Evolutionary conservation across 495 filamentous ascomycete genomes (phyloP).

Genomic region (Lepraria neglecta): DNA sequence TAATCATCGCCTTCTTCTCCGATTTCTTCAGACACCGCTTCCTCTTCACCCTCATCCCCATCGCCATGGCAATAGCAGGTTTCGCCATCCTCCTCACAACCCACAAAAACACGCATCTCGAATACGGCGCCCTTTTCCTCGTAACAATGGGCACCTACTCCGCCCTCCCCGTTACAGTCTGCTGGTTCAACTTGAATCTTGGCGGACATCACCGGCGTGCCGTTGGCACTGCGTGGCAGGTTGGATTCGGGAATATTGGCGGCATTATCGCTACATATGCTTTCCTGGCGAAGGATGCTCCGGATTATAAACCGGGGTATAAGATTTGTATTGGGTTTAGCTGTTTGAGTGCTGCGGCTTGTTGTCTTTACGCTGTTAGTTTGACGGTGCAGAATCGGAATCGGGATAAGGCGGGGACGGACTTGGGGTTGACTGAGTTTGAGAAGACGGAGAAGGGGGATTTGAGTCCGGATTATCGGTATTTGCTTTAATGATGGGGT

Average conservation of each 20-base stretch:
- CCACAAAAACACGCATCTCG: constrained; percentile 49
- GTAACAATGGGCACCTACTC: constrained; percentile 50
- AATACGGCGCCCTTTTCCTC: constrained; percentile 73
- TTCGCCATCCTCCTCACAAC: constrained; percentile 65
- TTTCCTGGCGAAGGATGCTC: constrained; percentile 67
- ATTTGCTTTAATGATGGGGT: constrained; percentile 40
- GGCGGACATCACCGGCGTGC: constrained; percentile 78
- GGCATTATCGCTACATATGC: constrained; percentile 86
- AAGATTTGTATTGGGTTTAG: constrained; percentile 70
- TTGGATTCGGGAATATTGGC: constrained; percentile 91
- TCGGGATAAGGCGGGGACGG: constrained; percentile 45
- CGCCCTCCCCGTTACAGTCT: constrained; percentile 44
- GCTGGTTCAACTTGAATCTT: constrained; percentile 93
- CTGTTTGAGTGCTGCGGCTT: constrained; percentile 55
- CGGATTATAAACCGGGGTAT: constrained; percentile 68
- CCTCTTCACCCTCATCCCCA: constrained; percentile 59
- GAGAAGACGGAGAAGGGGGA: constrained; percentile 72
- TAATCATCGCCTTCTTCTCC: constrained; percentile 62
- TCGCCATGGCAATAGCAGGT: constrained; percentile 59
- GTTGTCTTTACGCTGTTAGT: constrained; percentile 53
- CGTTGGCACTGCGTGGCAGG: constrained; percentile 81
- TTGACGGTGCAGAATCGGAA: constrained; percentile 60
- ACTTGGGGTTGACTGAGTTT: constrained; percentile 57
- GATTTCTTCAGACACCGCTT: constrained; percentile 71
- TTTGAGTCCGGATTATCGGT: constrained; percentile 57